Conservation (phyloP, 1,284 basidiomycete genomes). For the Sanguinoderma infundibulare region DNA sequence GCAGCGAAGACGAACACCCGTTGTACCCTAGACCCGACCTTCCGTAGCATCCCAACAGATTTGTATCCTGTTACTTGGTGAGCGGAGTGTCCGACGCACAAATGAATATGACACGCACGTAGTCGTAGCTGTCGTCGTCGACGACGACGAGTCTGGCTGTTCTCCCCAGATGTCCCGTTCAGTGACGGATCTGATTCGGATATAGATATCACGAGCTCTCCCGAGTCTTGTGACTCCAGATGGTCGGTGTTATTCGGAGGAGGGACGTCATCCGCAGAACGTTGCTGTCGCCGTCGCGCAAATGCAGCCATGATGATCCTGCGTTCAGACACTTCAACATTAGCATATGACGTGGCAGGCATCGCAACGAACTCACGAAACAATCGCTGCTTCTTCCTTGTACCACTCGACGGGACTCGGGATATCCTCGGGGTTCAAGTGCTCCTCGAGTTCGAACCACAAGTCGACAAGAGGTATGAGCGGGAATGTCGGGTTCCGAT, state of each 20-base stretch:
- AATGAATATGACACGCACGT: neutral
- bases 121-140: neutral
- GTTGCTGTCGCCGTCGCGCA: neutral
- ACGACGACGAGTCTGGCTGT: neutral
- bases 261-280: too few relatives aligned
- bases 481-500: neutral
- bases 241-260: too few relatives aligned
- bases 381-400: neutral
- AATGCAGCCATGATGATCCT: neutral
- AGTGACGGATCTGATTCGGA: neutral
- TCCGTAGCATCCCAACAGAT: neutral
- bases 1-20: neutral
- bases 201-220: neutral
- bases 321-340: neutral
- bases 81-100: neutral
- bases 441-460: slow-evolving; percentile 13
- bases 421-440: slow-evolving; percentile 6
- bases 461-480: slow-evolving; percentile 17
- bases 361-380: neutral
- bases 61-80: neutral
- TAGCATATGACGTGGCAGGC: neutral
- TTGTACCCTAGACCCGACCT: neutral
- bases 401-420: slow-evolving; percentile 8
- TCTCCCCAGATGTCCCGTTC: neutral
- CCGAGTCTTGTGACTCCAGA: neutral